Base-by-base conservation (phyloP, 225 moss, liverwort and hornwort species). In the Pseudoscleropodium purum region DNA sequence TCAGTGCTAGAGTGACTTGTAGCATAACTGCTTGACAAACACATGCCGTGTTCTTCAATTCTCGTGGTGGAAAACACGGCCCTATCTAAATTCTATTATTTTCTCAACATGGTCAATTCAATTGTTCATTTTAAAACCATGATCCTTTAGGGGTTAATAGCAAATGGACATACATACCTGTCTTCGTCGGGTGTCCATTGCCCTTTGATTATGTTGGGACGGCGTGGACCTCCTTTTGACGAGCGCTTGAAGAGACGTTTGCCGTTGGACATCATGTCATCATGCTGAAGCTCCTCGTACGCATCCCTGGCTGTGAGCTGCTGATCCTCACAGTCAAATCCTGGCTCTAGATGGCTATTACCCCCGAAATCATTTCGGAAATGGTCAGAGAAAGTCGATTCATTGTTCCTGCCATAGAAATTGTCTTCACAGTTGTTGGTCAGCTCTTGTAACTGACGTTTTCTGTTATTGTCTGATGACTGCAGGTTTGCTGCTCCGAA, bases 111-210 rank as follows among this genome's bases (percentile, higher is more conserved):
- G 5, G 5, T 56, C 59, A 57, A 43, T 57, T 36, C 16, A 59
- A 57, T 34, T 74, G 26, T 34, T 85, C 61, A 61, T 33, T 86
- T 62, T 41, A 31, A 72, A 57, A 57, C 84, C 45, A 47, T 37
- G 49, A 62, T 47, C 75, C 75, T 75, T 18, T 14, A 62, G 57
- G 57, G 15, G 10, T 41, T 57, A 33, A 69, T 41, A 41, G 23
- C 70, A 84, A 14, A 77, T 52, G 66, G 65, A 39, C 30, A 65
- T 18, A 52, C n/a, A 72, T 54, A 98, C 98, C 98, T 97, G 91
- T 98, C 98, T 94, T 98, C 98, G 75, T 98, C 95, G 36, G 94
- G 89, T 64, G 97, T 98, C 98, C 98, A 98, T 91, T 97, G 98
- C 62, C 98, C 98, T 92, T 97, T 98, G 87, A 98, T 98, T 52